Evolutionary conservation across 768 basidiomycete species (phyloP).

Genomic region (Postia placenta): DNA sequence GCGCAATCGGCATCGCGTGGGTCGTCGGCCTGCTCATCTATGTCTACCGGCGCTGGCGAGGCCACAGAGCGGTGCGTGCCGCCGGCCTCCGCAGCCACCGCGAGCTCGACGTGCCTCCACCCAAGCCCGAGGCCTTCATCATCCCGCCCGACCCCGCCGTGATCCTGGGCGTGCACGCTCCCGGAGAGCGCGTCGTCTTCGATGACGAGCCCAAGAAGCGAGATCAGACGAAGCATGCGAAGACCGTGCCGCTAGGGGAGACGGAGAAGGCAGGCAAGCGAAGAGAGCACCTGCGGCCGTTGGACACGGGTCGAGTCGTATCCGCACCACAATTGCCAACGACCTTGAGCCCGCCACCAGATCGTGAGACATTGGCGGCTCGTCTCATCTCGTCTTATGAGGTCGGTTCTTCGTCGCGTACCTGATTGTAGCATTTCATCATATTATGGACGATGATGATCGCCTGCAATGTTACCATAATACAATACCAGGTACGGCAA

Average conservation of each 20-base stretch:
- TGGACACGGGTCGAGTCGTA: neutral
- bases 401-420: no score
- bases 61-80: conserved; percentile 40
- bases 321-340: conserved; percentile 1
- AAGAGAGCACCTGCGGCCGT: neutral
- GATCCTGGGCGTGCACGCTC: conserved; percentile 39
- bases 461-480: no score
- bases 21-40: conserved; percentile 52
- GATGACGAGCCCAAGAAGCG: conserved; percentile 9
- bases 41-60: conserved; percentile 45
- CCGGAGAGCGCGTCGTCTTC: conserved; percentile 30
- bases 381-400: no score
- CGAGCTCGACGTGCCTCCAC: conserved; percentile 28
- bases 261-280: neutral
- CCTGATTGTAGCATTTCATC: no score
- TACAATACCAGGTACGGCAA: no score
- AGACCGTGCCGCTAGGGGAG: neutral
- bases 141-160: conserved; percentile 66
- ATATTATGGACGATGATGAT: no score
- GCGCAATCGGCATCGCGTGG: conserved; percentile 43
- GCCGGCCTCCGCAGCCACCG: conserved; percentile 38
- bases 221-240: conserved; percentile 1
- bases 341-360: no score
- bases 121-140: conserved; percentile 34
- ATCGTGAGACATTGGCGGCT: no score